A percentile compares a stretch with the other conserved stretches of the same genome.
These are phyloP conservation scores for Carex parvula DNA, from an alignment of 176 grass and related monocot species.

Conservation along the genomic window DNA sequence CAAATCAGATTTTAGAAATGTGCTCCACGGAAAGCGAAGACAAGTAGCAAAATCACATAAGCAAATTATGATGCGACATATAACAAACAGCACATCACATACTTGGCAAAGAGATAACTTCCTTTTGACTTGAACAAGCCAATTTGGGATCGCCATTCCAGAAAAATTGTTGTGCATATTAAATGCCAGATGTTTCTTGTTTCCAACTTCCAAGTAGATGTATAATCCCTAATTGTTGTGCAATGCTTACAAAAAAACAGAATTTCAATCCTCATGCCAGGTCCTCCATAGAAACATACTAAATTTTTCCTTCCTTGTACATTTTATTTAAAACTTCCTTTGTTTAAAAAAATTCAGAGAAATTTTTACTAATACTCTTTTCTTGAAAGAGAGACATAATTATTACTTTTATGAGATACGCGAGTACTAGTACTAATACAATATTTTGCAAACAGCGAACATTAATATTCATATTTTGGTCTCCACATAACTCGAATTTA, in stretches of 20 bases:
- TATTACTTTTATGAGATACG: background rate
- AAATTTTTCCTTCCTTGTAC: background rate
- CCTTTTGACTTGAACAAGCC: constrained; percentile 1
- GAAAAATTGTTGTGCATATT: background rate
- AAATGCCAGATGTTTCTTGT: background rate
- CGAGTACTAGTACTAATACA: background rate
- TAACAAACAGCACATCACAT: constrained; percentile 9
- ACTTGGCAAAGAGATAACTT: background rate
- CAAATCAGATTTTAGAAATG: background rate
- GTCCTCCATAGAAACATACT: background rate
- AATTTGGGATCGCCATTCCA: background rate
- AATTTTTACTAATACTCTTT: background rate
- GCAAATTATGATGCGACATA: background rate
- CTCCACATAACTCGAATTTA: background rate
- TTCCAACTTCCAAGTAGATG: background rate
- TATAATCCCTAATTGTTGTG: background rate
- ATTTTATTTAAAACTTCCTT: background rate
- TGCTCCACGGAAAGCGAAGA: background rate
- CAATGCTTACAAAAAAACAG: background rate
- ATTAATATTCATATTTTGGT: background rate
- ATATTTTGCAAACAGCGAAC: background rate
- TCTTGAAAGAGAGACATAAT: background rate
- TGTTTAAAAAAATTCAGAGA: background rate
- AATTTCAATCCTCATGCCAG: background rate
- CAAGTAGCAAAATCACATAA: background rate